phyloP scores from a whole-genome alignment of 164 flowering plant genomes.

The Houttuynia cordata region DNA sequence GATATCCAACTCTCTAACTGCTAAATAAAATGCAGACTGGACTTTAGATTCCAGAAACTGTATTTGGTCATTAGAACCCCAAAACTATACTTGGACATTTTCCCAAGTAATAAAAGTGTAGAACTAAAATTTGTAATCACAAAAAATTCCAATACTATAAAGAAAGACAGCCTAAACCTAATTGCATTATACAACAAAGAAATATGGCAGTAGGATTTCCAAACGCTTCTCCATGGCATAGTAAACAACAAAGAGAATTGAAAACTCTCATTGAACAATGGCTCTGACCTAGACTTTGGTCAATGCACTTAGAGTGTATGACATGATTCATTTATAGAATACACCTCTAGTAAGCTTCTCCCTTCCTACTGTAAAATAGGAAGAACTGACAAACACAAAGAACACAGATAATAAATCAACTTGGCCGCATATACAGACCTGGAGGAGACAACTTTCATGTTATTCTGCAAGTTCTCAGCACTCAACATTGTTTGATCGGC shows the following conservation, averaged over 20 bases:
- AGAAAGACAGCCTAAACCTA: neutral
- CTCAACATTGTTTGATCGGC: slow-evolving; percentile 48
- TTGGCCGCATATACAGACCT: slow-evolving; percentile 31
- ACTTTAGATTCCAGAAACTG: neutral
- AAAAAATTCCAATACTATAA: neutral
- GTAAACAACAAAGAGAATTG: no score
- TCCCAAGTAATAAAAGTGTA: no score
- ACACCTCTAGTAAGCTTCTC: no score
- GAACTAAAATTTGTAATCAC: no score
- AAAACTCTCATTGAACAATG: no score
- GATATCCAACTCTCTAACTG: neutral
- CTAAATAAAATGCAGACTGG: neutral
- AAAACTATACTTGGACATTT: no score
- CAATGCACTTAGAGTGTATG: no score
- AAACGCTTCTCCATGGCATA: no score
- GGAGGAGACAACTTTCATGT: slow-evolving; percentile 67
- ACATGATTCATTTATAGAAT: no score
- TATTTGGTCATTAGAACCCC: neutral
- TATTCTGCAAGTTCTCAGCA: slow-evolving; percentile 76
- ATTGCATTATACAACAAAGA: no score
- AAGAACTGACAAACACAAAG: neutral
- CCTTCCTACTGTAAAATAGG: neutral
- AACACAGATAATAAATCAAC: neutral
- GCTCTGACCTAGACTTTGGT: no score
- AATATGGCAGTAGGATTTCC: no score